A percentile compares a stretch with the other conserved stretches of the same genome.
These are phyloP conservation scores for Hibiscus mutabilis DNA, from an alignment of 345 rosid species.

Conservation along the genomic window DNA sequence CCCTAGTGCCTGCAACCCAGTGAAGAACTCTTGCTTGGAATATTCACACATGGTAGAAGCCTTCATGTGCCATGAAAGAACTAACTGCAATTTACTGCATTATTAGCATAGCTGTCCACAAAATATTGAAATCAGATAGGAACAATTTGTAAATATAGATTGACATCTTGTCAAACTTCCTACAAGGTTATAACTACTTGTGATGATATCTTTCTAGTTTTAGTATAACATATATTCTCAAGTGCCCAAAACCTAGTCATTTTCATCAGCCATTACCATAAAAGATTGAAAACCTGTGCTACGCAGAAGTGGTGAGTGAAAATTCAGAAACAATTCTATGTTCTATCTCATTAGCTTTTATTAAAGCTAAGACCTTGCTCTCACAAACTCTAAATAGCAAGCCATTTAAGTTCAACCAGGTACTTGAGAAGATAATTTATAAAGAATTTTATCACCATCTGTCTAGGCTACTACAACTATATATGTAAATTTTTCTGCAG, in stretches of 20 bases:
- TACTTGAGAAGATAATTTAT: background rate
- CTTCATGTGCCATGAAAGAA: constrained; percentile 99
- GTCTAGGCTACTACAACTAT: background rate
- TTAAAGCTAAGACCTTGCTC: background rate
- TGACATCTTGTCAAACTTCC: background rate
- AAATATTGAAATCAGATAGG: background rate
- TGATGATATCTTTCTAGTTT: background rate
- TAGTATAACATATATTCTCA: background rate
- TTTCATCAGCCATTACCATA: background rate
- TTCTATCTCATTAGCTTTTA: background rate
- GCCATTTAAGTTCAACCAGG: background rate
- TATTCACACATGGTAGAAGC: constrained; percentile 97
- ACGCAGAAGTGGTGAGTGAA: background rate
- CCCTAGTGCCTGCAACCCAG: constrained; percentile 85
- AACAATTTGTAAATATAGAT: too few relatives aligned
- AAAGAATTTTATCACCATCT: background rate
- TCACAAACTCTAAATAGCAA: background rate
- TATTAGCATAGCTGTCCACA: background rate
- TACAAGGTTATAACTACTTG: background rate
- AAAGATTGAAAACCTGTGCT: background rate
- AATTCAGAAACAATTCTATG: background rate
- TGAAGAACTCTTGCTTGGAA: constrained; percentile 79
- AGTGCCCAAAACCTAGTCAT: background rate
- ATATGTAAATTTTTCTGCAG: background rate
- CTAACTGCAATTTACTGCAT: constrained; percentile 48